Evolutionary conservation across 2,329 filamentous ascomycete species (phyloP).

Genomic region (Aspergillus latus): DNA sequence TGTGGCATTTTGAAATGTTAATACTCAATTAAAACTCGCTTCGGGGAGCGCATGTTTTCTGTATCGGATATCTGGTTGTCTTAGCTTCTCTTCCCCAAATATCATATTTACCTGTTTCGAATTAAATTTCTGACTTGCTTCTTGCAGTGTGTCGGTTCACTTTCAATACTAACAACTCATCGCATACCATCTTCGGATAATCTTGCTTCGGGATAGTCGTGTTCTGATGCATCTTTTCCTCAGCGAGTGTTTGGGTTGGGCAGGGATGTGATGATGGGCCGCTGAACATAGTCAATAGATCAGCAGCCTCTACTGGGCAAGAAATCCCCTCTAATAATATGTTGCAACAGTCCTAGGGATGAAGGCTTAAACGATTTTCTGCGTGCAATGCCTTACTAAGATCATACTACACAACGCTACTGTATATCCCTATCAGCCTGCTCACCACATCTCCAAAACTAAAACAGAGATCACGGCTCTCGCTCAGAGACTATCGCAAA

Average conservation of each 20-base stretch:
- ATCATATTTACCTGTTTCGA: constrained; percentile 17
- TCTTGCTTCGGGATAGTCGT: too few species aligned
- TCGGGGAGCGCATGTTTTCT: constrained; percentile 9
- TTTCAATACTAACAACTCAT: background rate
- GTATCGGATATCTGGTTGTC: constrained; percentile 1
- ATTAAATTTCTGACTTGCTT: background rate
- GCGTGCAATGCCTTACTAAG: constrained; percentile 12
- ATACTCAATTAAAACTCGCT: constrained; percentile 13
- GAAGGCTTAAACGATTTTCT: too few species aligned
- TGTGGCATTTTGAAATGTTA: constrained; percentile 7
- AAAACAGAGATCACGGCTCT: constrained; percentile 13
- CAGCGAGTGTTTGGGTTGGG: too few species aligned
- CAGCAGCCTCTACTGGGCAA: too few species aligned
- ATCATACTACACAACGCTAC: constrained; percentile 23
- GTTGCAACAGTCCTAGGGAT: too few species aligned
- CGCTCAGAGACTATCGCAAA: constrained; percentile 13
- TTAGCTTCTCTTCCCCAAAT: constrained; percentile 5
- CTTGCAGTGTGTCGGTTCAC: background rate
- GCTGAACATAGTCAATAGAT: too few species aligned
- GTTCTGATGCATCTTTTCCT: too few species aligned
- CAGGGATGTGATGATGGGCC: too few species aligned
- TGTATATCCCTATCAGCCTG: background rate
- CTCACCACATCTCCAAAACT: constrained; percentile 4
- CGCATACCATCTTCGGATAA: too few species aligned
- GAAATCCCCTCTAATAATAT: too few species aligned